Evolutionary conservation across 2,329 filamentous ascomycete genomes (phyloP), one percentile per base, ranked within the genome.

Genomic region (Sporothrix dimorphospora): DNA sequence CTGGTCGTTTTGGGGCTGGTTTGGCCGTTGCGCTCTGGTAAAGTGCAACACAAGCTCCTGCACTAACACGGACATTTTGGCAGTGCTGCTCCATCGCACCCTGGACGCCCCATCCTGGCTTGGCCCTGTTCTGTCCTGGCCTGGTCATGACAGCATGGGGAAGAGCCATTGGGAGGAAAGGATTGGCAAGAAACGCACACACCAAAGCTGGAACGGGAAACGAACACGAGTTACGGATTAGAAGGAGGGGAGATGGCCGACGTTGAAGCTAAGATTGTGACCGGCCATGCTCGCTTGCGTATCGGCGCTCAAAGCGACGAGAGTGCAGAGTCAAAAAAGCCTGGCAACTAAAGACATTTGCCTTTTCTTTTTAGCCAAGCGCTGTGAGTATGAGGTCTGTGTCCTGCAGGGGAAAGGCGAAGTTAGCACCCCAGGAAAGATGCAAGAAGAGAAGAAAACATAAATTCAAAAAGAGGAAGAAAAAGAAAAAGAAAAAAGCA

Each of bases 321-420:
- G n/a, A 27, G 24, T 12, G 24, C n/a, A 14, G 63, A 34, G 8
- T 49, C 42, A 21, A 38, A 19, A 49, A 4, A 14, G 45, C 4
- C 27, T 16, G 65, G 65, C 42, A 67, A 45, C 24, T 38, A 45
- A 51, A 24, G 30, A n/a, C 27, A 12, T 38, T 21, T 67, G 27
- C 16, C 27, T 30, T 14, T n/a, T 7, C 30, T n/a, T 7, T 34
- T n/a, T 66, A 42, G 24, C 7, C 19, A 34, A 49, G 14, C 42
- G 42, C 6, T 45, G 63, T 19, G 14, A 27, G 63, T 49, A 49
- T 66, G 24, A 66, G 27, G 47, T 68, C 65, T 68, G 65, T 68
- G 61, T 66, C 16, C 42, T 66, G 24, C 24, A 34, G 63, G 57
- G 51, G 38, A 27, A 19, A 45, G 40, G 40, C n/a, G 27, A 9